Evolutionary conservation across 176 grass and related monocot genomes (phyloP).

Genomic region (Carex littledalei): DNA sequence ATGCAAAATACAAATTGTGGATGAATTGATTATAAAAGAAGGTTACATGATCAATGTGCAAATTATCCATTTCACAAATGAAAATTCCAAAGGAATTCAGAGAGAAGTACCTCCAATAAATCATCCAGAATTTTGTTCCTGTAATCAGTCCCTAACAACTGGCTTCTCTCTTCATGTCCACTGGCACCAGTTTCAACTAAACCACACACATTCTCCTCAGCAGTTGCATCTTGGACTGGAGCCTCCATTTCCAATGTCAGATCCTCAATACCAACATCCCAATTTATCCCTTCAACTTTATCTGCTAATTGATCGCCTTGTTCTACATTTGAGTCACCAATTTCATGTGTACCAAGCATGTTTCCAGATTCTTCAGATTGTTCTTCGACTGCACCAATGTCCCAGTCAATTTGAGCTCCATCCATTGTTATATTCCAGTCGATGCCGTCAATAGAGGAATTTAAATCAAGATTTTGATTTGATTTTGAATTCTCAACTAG

Average conservation of each 20-base stretch:
- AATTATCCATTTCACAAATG: not conserved
- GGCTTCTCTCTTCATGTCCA: slow-evolving; percentile 61
- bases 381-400: slow-evolving; percentile 67
- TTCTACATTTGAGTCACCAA: slow-evolving; percentile 73
- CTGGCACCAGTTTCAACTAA: slow-evolving; percentile 33
- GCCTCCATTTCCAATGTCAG: slow-evolving; percentile 15
- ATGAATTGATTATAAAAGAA: slow-evolving; percentile 14
- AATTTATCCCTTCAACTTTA: slow-evolving; percentile 61
- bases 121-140: slow-evolving; percentile 91
- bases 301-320: slow-evolving; percentile 21
- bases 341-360: slow-evolving; percentile 65
- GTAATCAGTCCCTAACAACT: slow-evolving; percentile 75
- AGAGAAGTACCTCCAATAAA: slow-evolving; percentile 72
- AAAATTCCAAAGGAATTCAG: not conserved
- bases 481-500: slow-evolving; percentile 32
- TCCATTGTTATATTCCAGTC: slow-evolving; percentile 91
- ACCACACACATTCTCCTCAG: slow-evolving; percentile 14
- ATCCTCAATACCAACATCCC: slow-evolving; percentile 60
- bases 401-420: slow-evolving; percentile 79
- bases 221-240: slow-evolving; percentile 26
- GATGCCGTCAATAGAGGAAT: slow-evolving; percentile 49
- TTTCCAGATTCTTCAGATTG: slow-evolving; percentile 56
- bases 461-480: slow-evolving; percentile 30
- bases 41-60: not conserved
- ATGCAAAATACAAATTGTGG: not conserved